phyloP scores from a whole-genome alignment of 2,329 filamentous ascomycete genomes.

The Tolypocladium capitatum region DNA sequence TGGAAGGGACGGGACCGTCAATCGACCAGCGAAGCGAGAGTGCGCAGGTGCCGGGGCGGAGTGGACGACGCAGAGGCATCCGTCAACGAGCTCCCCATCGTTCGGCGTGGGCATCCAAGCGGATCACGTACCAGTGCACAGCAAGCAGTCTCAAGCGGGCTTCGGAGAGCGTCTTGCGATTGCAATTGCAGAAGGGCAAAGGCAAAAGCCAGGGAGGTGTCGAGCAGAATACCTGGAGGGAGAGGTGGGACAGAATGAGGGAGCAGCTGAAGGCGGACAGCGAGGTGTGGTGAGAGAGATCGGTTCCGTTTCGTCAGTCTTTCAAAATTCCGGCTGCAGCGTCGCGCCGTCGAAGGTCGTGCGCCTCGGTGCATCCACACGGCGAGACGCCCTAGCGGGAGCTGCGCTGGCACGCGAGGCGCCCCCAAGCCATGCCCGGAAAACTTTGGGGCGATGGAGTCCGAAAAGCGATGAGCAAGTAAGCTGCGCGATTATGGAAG shows the following conservation, averaged over 20 bases:
- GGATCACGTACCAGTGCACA: constrained; percentile 6
- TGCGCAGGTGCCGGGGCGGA: neutral
- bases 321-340: constrained; percentile 9
- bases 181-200: constrained; percentile 2
- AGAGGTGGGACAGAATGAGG: neutral
- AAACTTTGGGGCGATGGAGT: constrained; percentile 9
- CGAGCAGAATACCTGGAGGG: constrained; percentile 1
- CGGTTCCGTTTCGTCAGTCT: constrained; percentile 4
- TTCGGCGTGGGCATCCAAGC: neutral
- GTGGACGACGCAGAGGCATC: neutral
- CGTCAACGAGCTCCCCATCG: neutral
- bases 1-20: neutral
- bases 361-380: too few relatives aligned
- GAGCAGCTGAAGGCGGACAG: constrained; percentile 4
- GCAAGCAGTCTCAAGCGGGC: constrained; percentile 4
- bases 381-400: too few relatives aligned
- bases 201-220: neutral
- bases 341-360: too few relatives aligned
- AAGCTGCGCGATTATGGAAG: neutral
- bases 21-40: neutral
- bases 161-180: neutral
- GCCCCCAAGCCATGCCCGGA: constrained; percentile 2
- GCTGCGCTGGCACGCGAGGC: too few relatives aligned
- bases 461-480: neutral
- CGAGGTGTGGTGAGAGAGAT: constrained; percentile 3